Base-by-base conservation (phyloP, 2,329 filamentous ascomycete species). In the Tolypocladium tropicale region DNA sequence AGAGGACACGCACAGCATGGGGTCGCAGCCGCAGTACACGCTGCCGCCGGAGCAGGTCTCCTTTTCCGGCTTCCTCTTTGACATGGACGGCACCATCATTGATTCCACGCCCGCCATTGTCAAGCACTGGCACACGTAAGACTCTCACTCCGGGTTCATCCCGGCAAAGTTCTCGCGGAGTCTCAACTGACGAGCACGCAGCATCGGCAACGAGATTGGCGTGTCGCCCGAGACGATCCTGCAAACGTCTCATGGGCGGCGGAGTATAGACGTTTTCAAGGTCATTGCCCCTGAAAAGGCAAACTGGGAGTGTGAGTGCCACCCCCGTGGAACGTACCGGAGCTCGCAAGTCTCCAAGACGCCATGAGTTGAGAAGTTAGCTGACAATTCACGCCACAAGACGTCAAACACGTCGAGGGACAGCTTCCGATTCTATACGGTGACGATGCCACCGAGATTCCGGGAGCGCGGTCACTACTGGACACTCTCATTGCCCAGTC, bases 241-340 rank as follows among this genome's bases (percentile, higher is more conserved):
- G 30, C 81, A 90, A 65, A 95, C 90, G 11, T 96, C 91, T 6
- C 94, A 99, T 72, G 94, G 94, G 59, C 84, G 93, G 58, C 79
- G 94, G 57, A 90, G 85, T 62, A 96, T 97, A 65, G 94, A 99
- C 65, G 84, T 88, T 3, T 78, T 99, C 57, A 82, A 82, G 68
- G 76, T 92, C 32, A 82, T 96, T 57, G 86, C 89, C 59, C 88
- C 90, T 18, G 85, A 89, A 63, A 90, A 90, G 68, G 94, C 94
- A 46, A 96, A 87, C 64, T 93, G 89, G 90, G 90, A 96, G 61
- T 96, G 90, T 95, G 74, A 75, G 89, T 82, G 21, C 23, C 34
- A 11, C 37, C 52, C n/a, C 9, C 14, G 6, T 9, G 12, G 16
- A 23, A 32, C 37, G n/a, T 12, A 12, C n/a, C 14, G 9, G 14